A percentile compares a stretch with the other conserved stretches of the same genome.
These are phyloP conservation scores for Epichloe hybrida DNA, from an alignment of 2,329 filamentous ascomycete genomes.

Conservation along the genomic window DNA sequence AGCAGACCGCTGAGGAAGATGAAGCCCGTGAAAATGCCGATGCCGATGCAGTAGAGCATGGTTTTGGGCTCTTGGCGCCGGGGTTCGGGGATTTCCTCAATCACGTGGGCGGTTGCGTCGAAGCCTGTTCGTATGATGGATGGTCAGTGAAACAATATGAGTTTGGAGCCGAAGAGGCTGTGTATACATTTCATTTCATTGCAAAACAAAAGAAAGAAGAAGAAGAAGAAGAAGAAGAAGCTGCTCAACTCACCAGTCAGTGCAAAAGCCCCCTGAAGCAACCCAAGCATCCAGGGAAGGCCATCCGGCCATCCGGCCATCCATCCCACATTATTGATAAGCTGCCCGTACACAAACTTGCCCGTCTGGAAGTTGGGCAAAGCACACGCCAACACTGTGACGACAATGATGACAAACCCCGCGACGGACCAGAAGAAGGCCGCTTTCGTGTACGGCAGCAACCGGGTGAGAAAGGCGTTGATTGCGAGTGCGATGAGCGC, in stretches of 20 bases:
- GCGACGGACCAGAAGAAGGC: slow-evolving; percentile 59
- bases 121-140: slow-evolving; percentile 21
- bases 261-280: slow-evolving; percentile 36
- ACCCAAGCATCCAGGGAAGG: slow-evolving; percentile 41
- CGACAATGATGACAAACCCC: slow-evolving; percentile 57
- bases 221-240: neutral
- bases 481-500: slow-evolving; percentile 46
- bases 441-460: slow-evolving; percentile 49
- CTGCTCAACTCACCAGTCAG: slow-evolving; percentile 20
- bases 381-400: slow-evolving; percentile 53
- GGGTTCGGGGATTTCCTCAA: slow-evolving; percentile 45
- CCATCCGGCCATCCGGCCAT: slow-evolving; percentile 57
- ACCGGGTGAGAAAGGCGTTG: slow-evolving; percentile 45
- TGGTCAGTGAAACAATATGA: neutral
- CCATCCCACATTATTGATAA: slow-evolving; percentile 57
- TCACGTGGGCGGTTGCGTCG: slow-evolving; percentile 37
- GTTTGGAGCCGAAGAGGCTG: too few relatives aligned
- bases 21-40: slow-evolving; percentile 50
- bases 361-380: slow-evolving; percentile 51
- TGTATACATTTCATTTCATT: too few relatives aligned
- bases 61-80: slow-evolving; percentile 48
- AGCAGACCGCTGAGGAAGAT: slow-evolving; percentile 50
- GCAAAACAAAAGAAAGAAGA: neutral
- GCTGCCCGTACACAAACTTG: slow-evolving; percentile 51
- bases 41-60: slow-evolving; percentile 51